Conservation (phyloP, 2,329 filamentous ascomycete species). For the Pseudocercospora fijiensis region DNA sequence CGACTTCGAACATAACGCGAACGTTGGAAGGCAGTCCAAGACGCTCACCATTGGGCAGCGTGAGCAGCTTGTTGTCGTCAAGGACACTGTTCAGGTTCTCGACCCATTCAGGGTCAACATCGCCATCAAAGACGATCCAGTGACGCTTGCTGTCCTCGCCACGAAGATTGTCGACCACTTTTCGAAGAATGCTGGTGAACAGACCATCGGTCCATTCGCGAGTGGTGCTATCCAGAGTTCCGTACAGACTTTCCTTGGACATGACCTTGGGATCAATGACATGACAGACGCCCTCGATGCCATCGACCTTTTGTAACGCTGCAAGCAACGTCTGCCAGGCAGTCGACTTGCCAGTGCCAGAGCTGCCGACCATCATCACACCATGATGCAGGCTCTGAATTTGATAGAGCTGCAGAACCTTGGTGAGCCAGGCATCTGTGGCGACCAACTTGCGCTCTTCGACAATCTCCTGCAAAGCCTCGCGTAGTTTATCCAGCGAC, state of each 20-base stretch:
- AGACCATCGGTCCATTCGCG: slow-evolving; percentile 98
- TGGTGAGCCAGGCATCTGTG: slow-evolving; percentile 95
- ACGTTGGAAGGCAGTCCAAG: slow-evolving; percentile 92
- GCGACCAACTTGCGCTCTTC: slow-evolving; percentile 83
- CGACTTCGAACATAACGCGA: slow-evolving; percentile 99
- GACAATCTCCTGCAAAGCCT: slow-evolving; percentile 79
- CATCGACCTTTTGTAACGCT: slow-evolving; percentile 86
- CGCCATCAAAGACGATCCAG: slow-evolving; percentile 99
- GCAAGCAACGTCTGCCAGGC: slow-evolving; percentile 92
- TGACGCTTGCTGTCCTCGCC: slow-evolving; percentile 95
- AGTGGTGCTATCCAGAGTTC: slow-evolving; percentile 92
- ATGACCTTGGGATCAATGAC: slow-evolving; percentile 99
- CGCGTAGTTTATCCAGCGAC: slow-evolving; percentile 73
- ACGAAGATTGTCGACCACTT: slow-evolving; percentile 97
- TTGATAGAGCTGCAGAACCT: slow-evolving; percentile 93
- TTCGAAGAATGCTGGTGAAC: slow-evolving; percentile 95
- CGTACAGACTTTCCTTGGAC: slow-evolving; percentile 97
- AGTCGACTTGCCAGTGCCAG: slow-evolving; percentile 93
- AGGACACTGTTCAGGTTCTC: slow-evolving; percentile 99
- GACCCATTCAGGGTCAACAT: slow-evolving; percentile 99
- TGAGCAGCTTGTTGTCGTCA: slow-evolving; percentile 97
- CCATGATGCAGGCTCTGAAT: slow-evolving; percentile 97
- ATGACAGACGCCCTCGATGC: slow-evolving; percentile 89
- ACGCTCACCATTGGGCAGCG: slow-evolving; percentile 94
- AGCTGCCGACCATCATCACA: slow-evolving; percentile 99